Evolutionary conservation across 1,139 yeast species (phyloP), one percentile per base, ranked within the genome.

Genomic region (Debaryomyces psychrophilus): DNA sequence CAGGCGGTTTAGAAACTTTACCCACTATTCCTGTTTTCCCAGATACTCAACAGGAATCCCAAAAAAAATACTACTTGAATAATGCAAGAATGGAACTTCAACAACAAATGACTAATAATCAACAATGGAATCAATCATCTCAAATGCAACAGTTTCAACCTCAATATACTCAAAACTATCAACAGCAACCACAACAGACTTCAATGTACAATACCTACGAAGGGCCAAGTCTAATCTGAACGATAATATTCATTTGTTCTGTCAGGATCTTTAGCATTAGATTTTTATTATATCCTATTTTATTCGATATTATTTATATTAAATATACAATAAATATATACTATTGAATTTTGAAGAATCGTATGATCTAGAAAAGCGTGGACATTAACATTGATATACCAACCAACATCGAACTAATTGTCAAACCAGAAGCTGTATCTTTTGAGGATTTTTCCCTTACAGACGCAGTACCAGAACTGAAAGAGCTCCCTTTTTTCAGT

Each of bases 11-110:
- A 48, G 90, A 84, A 59, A 69, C 69, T 45, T 55, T 83, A 34
- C 84, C 84, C 2, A 83, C 89, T 0, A 63, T 80, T 2, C 77
- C 89, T 3, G 86, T 83, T 1, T 84, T 84, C 56, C 88, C 88
- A 0, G 81, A 81, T 52, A 83, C 88, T 7, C 81, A 77, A 56
- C 67, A 62, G 47, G 74, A 70, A 36, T 69, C 66, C 23, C 69
- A 64, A 42, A 65, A 64, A 44, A 73, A 75, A 44, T 66, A 59
- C 37, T 66, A 60, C 50, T 62, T 73, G 53, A 59, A 64, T 42
- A 65, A 67, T 47, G 82, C 82, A 2, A 60, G 62, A 31, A 51
- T 18, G 79, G 79, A 39, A 59, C 61, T 34, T 73, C 60, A 20
- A 72, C 74, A 33, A 67, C 75, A 56, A 59, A 70, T 37, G 71